Conservation (phyloP, 352 stramenopile genomes). For the Phytophthora tentaculata region DNA sequence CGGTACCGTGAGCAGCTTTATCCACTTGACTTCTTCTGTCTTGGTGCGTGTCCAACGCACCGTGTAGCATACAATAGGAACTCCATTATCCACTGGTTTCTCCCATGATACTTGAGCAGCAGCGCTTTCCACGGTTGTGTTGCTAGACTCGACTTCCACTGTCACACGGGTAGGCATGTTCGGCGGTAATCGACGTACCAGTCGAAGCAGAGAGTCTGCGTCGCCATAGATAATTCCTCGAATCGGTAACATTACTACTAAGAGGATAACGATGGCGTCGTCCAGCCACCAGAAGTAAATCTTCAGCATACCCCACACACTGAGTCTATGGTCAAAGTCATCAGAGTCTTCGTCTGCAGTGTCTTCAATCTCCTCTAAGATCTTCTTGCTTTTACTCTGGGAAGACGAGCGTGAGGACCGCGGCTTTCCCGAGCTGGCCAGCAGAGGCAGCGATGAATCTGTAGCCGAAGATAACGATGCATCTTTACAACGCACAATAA, state of each 20-base stretch:
- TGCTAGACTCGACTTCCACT: slow-evolving; percentile 64
- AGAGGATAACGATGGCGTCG: slow-evolving; percentile 73
- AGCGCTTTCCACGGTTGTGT: slow-evolving; percentile 62
- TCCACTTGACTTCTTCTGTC: slow-evolving; percentile 79
- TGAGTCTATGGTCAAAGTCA: slow-evolving; percentile 22
- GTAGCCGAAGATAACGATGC: slow-evolving; percentile 23
- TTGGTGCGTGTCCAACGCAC: slow-evolving; percentile 82
- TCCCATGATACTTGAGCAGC: slow-evolving; percentile 79
- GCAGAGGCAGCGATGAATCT: slow-evolving; percentile 9
- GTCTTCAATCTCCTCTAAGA: background rate
- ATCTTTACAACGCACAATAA: slow-evolving; percentile 63
- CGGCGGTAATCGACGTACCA: slow-evolving; percentile 73
- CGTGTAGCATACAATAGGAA: slow-evolving; percentile 85
- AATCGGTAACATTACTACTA: slow-evolving; percentile 81
- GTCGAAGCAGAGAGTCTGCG: slow-evolving; percentile 69
- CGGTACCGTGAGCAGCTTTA: slow-evolving; percentile 73
- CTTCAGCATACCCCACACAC: slow-evolving; percentile 59
- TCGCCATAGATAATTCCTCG: slow-evolving; percentile 86
- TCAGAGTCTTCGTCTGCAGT: slow-evolving; percentile 19
- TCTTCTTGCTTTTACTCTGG: slow-evolving; percentile 23
- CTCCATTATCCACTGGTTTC: slow-evolving; percentile 76
- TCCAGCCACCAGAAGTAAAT: slow-evolving; percentile 89
- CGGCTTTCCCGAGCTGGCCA: slow-evolving; percentile 30
- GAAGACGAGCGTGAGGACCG: slow-evolving; percentile 36
- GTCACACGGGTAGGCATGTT: slow-evolving; percentile 86